These are phyloP conservation scores for Heritiera fomes DNA, from an alignment of 345 rosid species.

Conservation along the genomic window DNA sequence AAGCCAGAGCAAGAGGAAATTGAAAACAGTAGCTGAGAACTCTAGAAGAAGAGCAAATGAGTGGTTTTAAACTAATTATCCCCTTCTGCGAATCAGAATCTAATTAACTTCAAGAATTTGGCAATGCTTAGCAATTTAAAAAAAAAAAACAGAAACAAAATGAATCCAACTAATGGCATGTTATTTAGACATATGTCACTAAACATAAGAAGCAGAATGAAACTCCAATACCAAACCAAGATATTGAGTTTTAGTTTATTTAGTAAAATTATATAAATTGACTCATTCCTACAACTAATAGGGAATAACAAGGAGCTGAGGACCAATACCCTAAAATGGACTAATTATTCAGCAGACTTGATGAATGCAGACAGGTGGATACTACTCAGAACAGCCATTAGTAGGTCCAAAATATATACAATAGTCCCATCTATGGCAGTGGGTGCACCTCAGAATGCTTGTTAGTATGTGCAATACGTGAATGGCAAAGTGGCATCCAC, in stretches of 20 bases:
- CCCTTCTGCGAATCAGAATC: neutral
- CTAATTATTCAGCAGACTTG: neutral
- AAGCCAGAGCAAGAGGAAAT: neutral
- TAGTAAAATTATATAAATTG: neutral
- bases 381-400: neutral
- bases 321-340: neutral
- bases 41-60: neutral
- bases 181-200: neutral
- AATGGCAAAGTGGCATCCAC: neutral
- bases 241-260: neutral
- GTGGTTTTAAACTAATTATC: neutral
- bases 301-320: neutral
- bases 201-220: constrained; percentile 22
- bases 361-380: neutral
- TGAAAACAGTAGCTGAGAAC: neutral
- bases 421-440: neutral
- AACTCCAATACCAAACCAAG: neutral
- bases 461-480: neutral
- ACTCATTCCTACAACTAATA: neutral
- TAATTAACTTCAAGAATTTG: neutral
- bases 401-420: neutral
- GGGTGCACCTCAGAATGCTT: neutral
- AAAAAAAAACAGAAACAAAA: neutral
- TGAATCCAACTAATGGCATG: neutral
- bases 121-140: neutral